phyloP scores from a whole-genome alignment of 129 eudicot species.

The Flaveria linearis region DNA sequence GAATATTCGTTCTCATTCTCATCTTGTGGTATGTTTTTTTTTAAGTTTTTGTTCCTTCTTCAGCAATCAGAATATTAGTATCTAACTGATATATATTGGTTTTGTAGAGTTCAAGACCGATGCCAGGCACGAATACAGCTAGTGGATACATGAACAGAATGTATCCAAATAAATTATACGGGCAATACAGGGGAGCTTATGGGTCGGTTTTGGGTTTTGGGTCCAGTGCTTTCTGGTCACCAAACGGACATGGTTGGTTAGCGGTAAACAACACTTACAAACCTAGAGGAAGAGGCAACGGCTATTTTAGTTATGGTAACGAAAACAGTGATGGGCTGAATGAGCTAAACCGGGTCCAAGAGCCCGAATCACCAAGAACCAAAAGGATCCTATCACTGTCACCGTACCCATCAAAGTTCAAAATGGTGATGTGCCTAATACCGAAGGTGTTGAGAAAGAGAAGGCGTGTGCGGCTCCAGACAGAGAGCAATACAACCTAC shows the following conservation, averaged over 20 bases:
- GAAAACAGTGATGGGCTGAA: slow-evolving; percentile 76
- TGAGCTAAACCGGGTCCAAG: slow-evolving; percentile 77
- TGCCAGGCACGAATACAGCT: slow-evolving; percentile 48
- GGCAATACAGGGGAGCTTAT: slow-evolving; percentile 49
- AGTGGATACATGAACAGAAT: slow-evolving; percentile 54
- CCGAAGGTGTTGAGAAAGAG: slow-evolving; percentile 37
- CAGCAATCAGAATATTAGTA: neutral
- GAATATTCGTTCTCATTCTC: slow-evolving; percentile 49
- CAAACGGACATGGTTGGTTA: slow-evolving; percentile 57
- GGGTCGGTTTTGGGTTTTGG: slow-evolving; percentile 63
- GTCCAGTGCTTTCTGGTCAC: slow-evolving; percentile 49
- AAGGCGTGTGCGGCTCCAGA: slow-evolving; percentile 42
- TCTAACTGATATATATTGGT: slow-evolving; percentile 24
- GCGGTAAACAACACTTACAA: slow-evolving; percentile 59
- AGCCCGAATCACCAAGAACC: slow-evolving; percentile 51
- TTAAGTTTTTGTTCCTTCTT: neutral
- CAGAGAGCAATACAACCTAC: slow-evolving; percentile 58
- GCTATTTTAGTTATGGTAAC: slow-evolving; percentile 44
- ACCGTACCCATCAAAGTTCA: slow-evolving; percentile 56
- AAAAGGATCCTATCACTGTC: slow-evolving; percentile 34
- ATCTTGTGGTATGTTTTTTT: slow-evolving; percentile 45
- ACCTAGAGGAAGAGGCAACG: slow-evolving; percentile 65
- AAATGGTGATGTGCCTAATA: slow-evolving; percentile 31
- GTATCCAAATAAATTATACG: slow-evolving; percentile 53
- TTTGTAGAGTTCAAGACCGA: slow-evolving; percentile 51